Conservation (phyloP, 2,329 filamentous ascomycete genomes). For the Monosporascus sp. region DNA sequence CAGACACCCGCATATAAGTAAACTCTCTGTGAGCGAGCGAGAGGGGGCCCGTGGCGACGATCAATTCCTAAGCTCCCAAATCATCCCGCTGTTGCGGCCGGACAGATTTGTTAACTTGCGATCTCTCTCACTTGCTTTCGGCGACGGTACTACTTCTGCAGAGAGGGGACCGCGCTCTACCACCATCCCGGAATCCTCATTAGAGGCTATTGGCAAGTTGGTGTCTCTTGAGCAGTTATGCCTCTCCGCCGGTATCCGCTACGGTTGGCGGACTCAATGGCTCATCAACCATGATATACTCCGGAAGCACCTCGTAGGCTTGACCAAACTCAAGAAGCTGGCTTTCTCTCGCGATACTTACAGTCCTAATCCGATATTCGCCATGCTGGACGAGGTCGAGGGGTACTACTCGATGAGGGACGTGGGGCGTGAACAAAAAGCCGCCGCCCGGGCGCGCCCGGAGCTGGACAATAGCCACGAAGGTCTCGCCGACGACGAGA, state of each 20-base stretch:
- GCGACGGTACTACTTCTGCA: not conserved
- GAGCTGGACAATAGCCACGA: no score
- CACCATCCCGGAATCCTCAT: not conserved
- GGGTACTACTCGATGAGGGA: not conserved
- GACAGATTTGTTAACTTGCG: not conserved
- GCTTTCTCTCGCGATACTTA: not conserved
- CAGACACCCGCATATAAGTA: not conserved
- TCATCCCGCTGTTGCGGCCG: slow-evolving; percentile 1
- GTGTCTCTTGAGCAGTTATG: not conserved
- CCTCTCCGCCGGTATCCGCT: not conserved
- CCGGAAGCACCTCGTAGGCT: not conserved
- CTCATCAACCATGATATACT: not conserved
- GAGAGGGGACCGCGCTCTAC: not conserved
- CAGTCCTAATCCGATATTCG: not conserved
- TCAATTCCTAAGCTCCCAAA: not conserved
- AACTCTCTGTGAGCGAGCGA: not conserved
- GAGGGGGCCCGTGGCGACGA: not conserved
- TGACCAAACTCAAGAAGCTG: not conserved
- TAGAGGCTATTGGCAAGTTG: not conserved
- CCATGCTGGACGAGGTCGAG: not conserved
- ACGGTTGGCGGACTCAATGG: not conserved
- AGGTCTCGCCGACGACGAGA: not conserved
- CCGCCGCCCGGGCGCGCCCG: no score
- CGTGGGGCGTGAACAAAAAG: no score
- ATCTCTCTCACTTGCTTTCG: slow-evolving; percentile 4